Conservation (phyloP, 1,284 basidiomycete genomes). For the Termitomyces sp. region DNA sequence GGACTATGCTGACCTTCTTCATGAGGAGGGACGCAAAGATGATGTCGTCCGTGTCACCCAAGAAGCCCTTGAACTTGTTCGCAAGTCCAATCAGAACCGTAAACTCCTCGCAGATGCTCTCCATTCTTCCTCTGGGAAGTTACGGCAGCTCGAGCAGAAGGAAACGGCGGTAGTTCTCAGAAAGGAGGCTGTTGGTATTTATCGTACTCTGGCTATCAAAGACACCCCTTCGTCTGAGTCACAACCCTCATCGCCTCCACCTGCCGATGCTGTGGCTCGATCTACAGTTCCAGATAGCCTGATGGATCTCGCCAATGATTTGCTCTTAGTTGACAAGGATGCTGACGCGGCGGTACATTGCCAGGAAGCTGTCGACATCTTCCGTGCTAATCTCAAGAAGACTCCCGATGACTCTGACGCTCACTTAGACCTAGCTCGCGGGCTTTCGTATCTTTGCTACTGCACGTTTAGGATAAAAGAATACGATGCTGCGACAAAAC, state of each 20-base stretch:
- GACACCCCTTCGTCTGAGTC: background rate
- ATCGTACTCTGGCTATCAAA: constrained; percentile 7
- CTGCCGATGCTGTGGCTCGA: background rate
- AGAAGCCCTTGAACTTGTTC: constrained; percentile 11
- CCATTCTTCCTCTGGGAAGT: constrained; percentile 1
- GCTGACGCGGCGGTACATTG: constrained; percentile 7
- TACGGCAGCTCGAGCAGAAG: constrained; percentile 3
- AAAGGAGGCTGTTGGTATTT: constrained; percentile 12
- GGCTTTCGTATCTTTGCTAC: constrained; percentile 9
- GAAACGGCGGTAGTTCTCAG: constrained; percentile 9
- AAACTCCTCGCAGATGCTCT: constrained; percentile 11
- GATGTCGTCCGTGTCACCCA: constrained; percentile 5
- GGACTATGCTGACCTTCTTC: constrained; percentile 11
- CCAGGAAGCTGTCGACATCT: constrained; percentile 11
- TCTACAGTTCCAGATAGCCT: constrained; percentile 4
- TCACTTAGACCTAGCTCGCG: background rate
- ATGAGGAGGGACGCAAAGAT: constrained; percentile 1
- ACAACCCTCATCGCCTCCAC: background rate
- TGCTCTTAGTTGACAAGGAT: background rate
- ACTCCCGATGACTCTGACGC: background rate
- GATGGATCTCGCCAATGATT: constrained; percentile 6
- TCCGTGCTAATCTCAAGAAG: background rate
- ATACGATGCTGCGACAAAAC: background rate
- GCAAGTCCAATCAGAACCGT: constrained; percentile 5
- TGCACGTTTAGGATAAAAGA: constrained; percentile 5